Conservation (phyloP, 202 grass and related monocot species). For the Setaria viridis region DNA sequence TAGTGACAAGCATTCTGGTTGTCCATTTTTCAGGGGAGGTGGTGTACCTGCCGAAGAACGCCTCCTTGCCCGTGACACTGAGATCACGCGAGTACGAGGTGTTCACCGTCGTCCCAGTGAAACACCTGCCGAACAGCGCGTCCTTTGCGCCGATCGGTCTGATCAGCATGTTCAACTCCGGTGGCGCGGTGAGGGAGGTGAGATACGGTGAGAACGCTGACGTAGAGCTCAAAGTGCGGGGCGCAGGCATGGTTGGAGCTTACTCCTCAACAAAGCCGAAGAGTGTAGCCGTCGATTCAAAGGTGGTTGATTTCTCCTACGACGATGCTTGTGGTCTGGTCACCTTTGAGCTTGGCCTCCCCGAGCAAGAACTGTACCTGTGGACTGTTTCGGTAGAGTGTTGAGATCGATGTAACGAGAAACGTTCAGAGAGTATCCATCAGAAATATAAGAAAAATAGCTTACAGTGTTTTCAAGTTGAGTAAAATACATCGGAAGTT, state of each 20-base stretch:
- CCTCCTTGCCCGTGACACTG: conserved; percentile 64
- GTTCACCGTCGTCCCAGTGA: conserved; percentile 64
- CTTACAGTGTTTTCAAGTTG: no score
- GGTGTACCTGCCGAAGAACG: conserved; percentile 55
- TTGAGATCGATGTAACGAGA: conserved; percentile 4
- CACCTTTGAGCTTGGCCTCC: conserved; percentile 52
- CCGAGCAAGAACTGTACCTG: conserved; percentile 54
- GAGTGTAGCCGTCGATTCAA: conserved; percentile 47
- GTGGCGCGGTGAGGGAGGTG: conserved; percentile 63
- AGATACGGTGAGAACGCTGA: background rate
- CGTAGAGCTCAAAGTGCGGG: conserved; percentile 50
- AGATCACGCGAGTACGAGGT: conserved; percentile 69
- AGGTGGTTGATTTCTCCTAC: conserved; percentile 51
- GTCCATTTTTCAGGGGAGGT: conserved; percentile 53
- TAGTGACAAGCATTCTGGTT: background rate
- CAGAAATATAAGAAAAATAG: background rate
- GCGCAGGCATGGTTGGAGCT: conserved; percentile 51
- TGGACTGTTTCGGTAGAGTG: conserved; percentile 55
- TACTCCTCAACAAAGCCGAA: conserved; percentile 63
- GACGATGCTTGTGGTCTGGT: conserved; percentile 48
- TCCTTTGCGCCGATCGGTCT: conserved; percentile 73
- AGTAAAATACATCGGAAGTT: no score
- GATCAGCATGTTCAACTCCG: conserved; percentile 73
- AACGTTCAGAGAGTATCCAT: conserved; percentile 8
- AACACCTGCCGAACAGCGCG: conserved; percentile 44